Percentiles rank a stretch among this genome's conserved stretches.
Conservation (phyloP, 345 rosid genomes). For the Camelina neglecta region DNA sequence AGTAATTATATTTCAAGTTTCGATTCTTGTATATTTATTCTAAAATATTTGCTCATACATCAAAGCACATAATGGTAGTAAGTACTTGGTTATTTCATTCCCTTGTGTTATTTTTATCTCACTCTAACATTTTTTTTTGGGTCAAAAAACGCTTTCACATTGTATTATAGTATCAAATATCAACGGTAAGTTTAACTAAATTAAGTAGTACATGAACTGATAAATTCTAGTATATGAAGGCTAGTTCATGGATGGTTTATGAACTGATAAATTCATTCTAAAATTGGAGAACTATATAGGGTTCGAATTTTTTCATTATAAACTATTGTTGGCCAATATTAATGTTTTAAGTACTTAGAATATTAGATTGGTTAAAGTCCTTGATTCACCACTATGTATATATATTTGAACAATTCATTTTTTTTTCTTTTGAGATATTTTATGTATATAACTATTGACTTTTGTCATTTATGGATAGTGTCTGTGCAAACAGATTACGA, state of each 20-base stretch:
- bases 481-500: slow-evolving; percentile 29
- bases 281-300: neutral
- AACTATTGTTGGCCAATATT: neutral
- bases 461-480: slow-evolving; percentile 10
- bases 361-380: neutral
- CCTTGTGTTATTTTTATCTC: neutral
- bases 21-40: neutral
- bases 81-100: neutral
- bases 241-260: neutral
- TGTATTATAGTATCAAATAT: neutral
- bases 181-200: neutral
- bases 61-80: neutral
- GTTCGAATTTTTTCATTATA: neutral
- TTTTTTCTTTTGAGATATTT: neutral
- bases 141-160: slow-evolving; percentile 1
- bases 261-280: neutral
- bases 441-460: slow-evolving; percentile 21
- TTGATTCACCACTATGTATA: neutral
- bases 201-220: neutral
- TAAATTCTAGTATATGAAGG: too few relatives aligned
- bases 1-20: slow-evolving; percentile 7
- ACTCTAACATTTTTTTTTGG: neutral
- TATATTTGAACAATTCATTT: too few relatives aligned
- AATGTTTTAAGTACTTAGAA: neutral
- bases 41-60: neutral